Percentiles rank a stretch among this genome's conserved stretches.
phyloP scores from a whole-genome alignment of 345 rosid species.

The Populus simonii region DNA sequence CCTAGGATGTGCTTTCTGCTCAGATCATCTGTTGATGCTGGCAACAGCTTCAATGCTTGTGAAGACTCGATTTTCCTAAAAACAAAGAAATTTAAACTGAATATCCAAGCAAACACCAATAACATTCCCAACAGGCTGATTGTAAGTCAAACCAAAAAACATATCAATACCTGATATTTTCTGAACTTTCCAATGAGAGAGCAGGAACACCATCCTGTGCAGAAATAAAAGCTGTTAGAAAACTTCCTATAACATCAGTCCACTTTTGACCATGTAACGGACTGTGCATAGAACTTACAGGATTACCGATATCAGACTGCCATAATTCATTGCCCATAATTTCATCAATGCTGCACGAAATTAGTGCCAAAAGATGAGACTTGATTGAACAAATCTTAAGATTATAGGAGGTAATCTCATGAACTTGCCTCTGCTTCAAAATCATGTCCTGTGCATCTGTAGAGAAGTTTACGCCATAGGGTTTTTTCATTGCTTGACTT shows the following conservation, averaged over 20 bases:
- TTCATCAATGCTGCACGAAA: constrained; percentile 68
- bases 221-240: constrained; percentile 24
- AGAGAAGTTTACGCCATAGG: constrained; percentile 55
- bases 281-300: constrained; percentile 48
- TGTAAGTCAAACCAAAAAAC: not conserved
- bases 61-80: constrained; percentile 66
- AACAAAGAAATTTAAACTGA: constrained; percentile 22
- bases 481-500: constrained; percentile 65
- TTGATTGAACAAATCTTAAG: constrained; percentile 6
- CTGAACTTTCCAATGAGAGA: constrained; percentile 46
- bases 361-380: constrained; percentile 10
- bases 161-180: constrained; percentile 52
- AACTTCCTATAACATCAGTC: constrained; percentile 1
- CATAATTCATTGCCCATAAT: constrained; percentile 69
- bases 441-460: constrained; percentile 62
- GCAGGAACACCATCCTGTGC: constrained; percentile 60
- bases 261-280: constrained; percentile 7
- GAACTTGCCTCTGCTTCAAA: constrained; percentile 74
- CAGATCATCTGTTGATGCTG: constrained; percentile 70
- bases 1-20: constrained; percentile 68
- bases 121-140: constrained; percentile 3
- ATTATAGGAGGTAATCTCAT: constrained; percentile 16
- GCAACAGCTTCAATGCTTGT: constrained; percentile 66
- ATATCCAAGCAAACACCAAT: constrained; percentile 7
- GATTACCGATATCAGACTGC: constrained; percentile 39